Conservation (phyloP, 768 basidiomycete genomes). For the Basidioascus undulatus region DNA sequence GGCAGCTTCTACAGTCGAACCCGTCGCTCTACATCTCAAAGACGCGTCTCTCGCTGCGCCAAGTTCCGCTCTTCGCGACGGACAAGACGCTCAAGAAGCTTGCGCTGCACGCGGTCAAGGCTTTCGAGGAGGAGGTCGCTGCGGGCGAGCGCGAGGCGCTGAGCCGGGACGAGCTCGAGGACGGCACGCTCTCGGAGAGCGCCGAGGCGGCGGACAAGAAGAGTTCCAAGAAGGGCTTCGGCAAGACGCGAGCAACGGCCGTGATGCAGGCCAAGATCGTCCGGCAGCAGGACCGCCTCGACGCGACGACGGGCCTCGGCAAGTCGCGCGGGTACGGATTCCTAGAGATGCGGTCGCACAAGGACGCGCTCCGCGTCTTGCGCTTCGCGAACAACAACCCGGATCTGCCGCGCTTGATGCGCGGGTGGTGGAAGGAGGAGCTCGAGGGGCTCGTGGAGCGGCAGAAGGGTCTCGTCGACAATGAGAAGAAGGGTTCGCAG, state of each 20-base stretch:
- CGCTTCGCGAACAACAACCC: conserved; percentile 87
- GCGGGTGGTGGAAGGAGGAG: conserved; percentile 70
- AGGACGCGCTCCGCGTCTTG: conserved; percentile 69
- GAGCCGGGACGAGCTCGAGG: conserved; percentile 40
- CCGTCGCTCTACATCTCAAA: conserved; percentile 84
- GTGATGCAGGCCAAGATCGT: conserved; percentile 86
- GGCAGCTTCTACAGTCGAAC: conserved; percentile 61
- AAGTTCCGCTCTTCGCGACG: conserved; percentile 69
- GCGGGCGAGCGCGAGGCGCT: conserved; percentile 34
- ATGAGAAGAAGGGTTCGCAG: conserved; percentile 23
- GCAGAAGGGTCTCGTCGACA: conserved; percentile 23
- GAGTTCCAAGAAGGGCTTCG: conserved; percentile 19
- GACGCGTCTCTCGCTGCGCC: conserved; percentile 79
- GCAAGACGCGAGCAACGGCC: conserved; percentile 22
- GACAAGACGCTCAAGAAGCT: conserved; percentile 76
- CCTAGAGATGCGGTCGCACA: conserved; percentile 64
- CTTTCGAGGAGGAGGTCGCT: conserved; percentile 58
- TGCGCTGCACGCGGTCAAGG: conserved; percentile 49
- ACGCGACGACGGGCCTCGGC: conserved; percentile 63
- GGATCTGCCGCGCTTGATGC: conserved; percentile 36
- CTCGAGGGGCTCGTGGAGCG: conserved; percentile 19
- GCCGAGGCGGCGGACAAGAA: conserved; percentile 17
- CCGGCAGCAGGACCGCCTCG: conserved; percentile 67
- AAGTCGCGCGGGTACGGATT: conserved; percentile 89
- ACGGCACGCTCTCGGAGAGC: conserved; percentile 10